Percentiles rank a stretch among this genome's conserved stretches.
Conservation (phyloP, 768 basidiomycete genomes). For the Tephrocybe sp. region DNA sequence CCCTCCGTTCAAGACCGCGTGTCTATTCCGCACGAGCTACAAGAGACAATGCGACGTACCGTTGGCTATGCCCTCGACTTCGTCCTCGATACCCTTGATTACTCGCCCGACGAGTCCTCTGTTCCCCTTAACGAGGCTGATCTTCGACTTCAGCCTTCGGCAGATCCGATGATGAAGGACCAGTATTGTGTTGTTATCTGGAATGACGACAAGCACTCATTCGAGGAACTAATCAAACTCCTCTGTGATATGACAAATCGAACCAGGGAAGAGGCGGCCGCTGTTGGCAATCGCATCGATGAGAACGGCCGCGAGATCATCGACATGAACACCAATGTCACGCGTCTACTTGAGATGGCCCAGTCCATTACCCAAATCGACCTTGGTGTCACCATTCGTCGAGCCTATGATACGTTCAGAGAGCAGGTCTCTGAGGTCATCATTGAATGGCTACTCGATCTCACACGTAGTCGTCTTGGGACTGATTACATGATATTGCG, state of each 20-base stretch:
- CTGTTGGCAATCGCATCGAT: constrained; percentile 63
- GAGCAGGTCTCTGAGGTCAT: constrained; percentile 84
- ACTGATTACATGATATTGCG: constrained; percentile 66
- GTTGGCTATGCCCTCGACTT: constrained; percentile 81
- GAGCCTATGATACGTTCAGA: constrained; percentile 84
- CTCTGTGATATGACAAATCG: constrained; percentile 57
- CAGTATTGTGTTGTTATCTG: constrained; percentile 83
- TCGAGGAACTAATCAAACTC: constrained; percentile 80
- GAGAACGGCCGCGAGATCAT: constrained; percentile 82
- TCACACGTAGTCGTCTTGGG: constrained; percentile 71
- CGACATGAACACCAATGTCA: constrained; percentile 61
- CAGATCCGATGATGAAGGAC: constrained; percentile 78
- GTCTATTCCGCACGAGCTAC: constrained; percentile 61
- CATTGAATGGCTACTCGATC: constrained; percentile 83
- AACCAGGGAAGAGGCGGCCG: constrained; percentile 56
- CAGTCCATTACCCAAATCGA: constrained; percentile 85
- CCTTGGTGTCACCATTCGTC: constrained; percentile 85
- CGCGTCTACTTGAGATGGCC: constrained; percentile 71
- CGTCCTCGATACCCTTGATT: constrained; percentile 78
- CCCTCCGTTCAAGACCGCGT: constrained; percentile 61
- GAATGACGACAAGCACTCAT: constrained; percentile 98
- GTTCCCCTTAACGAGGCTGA: constrained; percentile 68
- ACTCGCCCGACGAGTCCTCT: constrained; percentile 76
- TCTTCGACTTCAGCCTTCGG: constrained; percentile 70
- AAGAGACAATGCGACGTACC: constrained; percentile 72